Percentiles rank a stretch among this genome's conserved stretches.
Conservation (phyloP, 139 green algal genomes). For the Raphidocelis subcapitata region DNA sequence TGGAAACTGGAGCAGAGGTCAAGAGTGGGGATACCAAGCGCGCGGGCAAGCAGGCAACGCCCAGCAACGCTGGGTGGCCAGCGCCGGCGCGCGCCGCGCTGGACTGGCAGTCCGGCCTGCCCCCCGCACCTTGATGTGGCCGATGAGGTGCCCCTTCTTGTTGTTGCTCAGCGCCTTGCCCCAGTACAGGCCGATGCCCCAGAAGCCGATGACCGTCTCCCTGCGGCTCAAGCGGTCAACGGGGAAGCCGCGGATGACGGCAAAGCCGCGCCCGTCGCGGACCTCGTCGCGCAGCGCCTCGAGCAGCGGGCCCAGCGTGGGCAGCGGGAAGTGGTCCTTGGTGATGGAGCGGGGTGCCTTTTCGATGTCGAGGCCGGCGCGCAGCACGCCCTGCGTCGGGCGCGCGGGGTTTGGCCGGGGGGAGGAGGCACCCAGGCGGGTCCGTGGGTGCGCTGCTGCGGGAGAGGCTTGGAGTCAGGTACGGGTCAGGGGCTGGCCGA, state of each 20-base stretch:
- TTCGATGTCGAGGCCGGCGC: neutral
- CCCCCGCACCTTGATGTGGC: constrained; percentile 56
- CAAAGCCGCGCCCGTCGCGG: constrained; percentile 40
- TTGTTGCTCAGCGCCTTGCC: constrained; percentile 13
- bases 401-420: too few relatives aligned
- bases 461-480: too few relatives aligned
- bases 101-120: too few relatives aligned
- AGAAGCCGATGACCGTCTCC: constrained; percentile 49
- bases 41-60: too few relatives aligned
- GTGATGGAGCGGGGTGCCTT: neutral
- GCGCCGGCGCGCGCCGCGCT: too few relatives aligned
- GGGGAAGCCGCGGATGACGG: constrained; percentile 44
- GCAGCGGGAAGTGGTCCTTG: constrained; percentile 27
- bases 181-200: constrained; percentile 51
- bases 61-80: too few relatives aligned
- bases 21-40: too few relatives aligned
- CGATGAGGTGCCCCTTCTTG: constrained; percentile 63
- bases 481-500: too few relatives aligned
- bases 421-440: too few relatives aligned
- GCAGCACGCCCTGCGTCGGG: neutral
- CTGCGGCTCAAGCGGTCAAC: constrained; percentile 43
- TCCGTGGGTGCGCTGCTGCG: too few relatives aligned
- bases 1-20: too few relatives aligned
- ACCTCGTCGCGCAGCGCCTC: constrained; percentile 29
- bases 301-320: constrained; percentile 37